Base-by-base conservation (phyloP, 1,284 basidiomycete species). In the Naganishia sp. region DNA sequence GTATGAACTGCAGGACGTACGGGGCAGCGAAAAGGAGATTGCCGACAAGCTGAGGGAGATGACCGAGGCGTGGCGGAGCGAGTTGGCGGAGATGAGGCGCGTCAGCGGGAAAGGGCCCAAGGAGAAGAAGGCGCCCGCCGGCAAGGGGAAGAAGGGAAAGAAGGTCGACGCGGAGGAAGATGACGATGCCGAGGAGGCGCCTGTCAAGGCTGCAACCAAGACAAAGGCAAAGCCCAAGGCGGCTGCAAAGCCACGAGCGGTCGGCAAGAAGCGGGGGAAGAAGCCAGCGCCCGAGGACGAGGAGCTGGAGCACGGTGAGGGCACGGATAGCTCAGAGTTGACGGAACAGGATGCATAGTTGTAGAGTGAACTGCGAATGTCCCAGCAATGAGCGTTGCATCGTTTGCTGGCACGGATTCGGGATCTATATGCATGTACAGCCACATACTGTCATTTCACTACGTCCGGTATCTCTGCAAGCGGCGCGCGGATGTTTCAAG, bases 1-100 rank as follows among this genome's bases (percentile, higher is more conserved):
- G 7, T 79, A 79, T 46, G 74, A 78, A 68, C 77, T 81, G 45
- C 78, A 80, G 57, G 64, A 49, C 1, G 71, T 81, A 1, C 46
- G 53, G 2, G 70, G 69, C 31, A 59, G 60, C 16, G 49, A 55
- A 7, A 61, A 65, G 55, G 68, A 69, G 33, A 50, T 59, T 21
- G 56, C 48, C 15, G 50, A 28, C 6, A 67, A 56, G 31, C 44
- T 63, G 44, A 59, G 60, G 48, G 64, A 69, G 63, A 63, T 63
- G 60, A 66, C 53, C 5, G 61, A 59, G 7, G 45, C 53, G 3
- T 68, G 57, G 55, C 54, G 52, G 11, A 44, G 39, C 0, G 66
- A 69, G n/a, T 45, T 61, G 55, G 59, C 53, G 2, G 66, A 63
- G 36, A 67, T 65, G 55, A 68, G 44, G 76, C 78, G 53, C 71